Evolutionary conservation across 2,329 filamentous ascomycete genomes (phyloP), one percentile per base, ranked within the genome.

Genomic region (Clonostachys rhizophaga): DNA sequence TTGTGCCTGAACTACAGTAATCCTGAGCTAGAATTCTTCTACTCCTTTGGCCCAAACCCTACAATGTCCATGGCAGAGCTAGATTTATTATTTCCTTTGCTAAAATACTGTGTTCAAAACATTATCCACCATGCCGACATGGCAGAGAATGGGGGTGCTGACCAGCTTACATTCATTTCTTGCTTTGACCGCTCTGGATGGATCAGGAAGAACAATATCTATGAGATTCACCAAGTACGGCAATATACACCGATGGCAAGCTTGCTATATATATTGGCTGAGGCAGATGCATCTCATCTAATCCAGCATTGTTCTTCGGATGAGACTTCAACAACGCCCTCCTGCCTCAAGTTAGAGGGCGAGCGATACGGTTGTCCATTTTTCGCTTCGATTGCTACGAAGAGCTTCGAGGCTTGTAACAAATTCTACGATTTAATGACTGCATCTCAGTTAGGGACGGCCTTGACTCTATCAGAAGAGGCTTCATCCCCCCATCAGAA

Each of bases 31-130:
- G 24, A 9, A 30, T 30, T 30, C 24, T 30, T 30, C 24, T 30
- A 30, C 24, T 30, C 24, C 3, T 30, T 30, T 30, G 24, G 24
- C 24, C 24, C 10, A 30, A 30, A 30, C 9, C 8, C 24, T 10
- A 30, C 9, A 30, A 30, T 30, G 24, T 10, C 24, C 9, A 3
- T 10, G 24, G 9, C 8, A 10, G 9, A 10, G 24, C 24, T 30
- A 30, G 8, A 30, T 30, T 9, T 50, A 9, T 10, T 10, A 12
- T 71, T 65, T 46, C 69, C 74, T 2, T 76, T 81, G 42, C 57
- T 81, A 6, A 50, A 68, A 43, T 78, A 78, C 53, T 66, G 72
- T 16, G 55, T 65, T 14, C 50, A 56, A 6, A 60, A 71, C 45
- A 39, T 74, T 10, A 55, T 76, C 14, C 49, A 55, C 42, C 73